These are phyloP conservation scores for Lumnitzera racemosa DNA, from an alignment of 345 rosid species.

Conservation along the genomic window DNA sequence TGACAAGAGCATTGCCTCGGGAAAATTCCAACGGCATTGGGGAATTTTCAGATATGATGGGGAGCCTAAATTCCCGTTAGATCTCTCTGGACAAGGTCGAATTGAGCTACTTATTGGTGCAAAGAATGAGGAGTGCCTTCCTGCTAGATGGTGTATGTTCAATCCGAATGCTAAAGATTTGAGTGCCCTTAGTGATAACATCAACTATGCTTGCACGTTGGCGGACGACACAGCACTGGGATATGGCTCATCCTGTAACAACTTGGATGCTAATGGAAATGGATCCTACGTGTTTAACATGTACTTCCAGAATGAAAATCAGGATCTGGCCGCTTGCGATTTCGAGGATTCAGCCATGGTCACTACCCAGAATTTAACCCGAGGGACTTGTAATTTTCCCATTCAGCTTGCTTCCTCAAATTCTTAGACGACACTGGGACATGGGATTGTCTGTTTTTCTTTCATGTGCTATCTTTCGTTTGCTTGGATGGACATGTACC, in stretches of 20 bases:
- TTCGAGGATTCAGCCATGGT: constrained; percentile 50
- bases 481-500: too few relatives aligned
- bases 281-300: constrained; percentile 68
- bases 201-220: constrained; percentile 59
- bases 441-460: constrained; percentile 1
- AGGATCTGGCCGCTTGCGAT: constrained; percentile 51
- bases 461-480: neutral
- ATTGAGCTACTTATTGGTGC: constrained; percentile 50
- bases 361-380: constrained; percentile 47
- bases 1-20: constrained; percentile 79
- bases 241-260: constrained; percentile 58
- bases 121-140: constrained; percentile 48
- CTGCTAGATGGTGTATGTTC: constrained; percentile 63
- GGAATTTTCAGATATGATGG: constrained; percentile 78
- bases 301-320: constrained; percentile 62
- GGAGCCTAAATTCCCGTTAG: constrained; percentile 63
- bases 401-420: constrained; percentile 48
- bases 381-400: constrained; percentile 52
- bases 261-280: constrained; percentile 48
- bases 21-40: constrained; percentile 92
- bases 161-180: constrained; percentile 55
- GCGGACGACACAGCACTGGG: constrained; percentile 61
- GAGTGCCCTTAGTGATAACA: constrained; percentile 54
- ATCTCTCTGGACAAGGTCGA: constrained; percentile 58
- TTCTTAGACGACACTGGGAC: constrained; percentile 8